These are phyloP conservation scores for Leptodontidium sp. DNA, from an alignment of 2,329 filamentous ascomycete species.

Conservation along the genomic window DNA sequence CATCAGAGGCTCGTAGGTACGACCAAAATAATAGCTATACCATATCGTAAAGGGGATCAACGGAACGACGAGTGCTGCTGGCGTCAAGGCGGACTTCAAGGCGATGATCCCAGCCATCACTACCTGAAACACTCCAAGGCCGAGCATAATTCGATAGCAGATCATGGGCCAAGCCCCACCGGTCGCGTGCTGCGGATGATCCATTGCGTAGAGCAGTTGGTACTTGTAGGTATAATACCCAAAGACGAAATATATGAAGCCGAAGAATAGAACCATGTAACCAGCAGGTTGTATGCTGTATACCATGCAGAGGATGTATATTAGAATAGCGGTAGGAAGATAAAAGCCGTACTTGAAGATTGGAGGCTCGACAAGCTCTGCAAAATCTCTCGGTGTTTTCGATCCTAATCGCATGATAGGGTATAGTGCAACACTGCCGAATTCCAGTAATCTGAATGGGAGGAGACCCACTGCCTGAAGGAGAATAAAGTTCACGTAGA, in stretches of 20 bases:
- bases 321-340: conserved; percentile 87
- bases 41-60: conserved; percentile 83
- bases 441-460: conserved; percentile 89
- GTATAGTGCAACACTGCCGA: conserved; percentile 85
- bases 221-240: conserved; percentile 96
- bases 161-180: conserved; percentile 97
- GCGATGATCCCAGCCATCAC: conserved; percentile 90
- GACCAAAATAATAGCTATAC: conserved; percentile 85
- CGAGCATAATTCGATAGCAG: conserved; percentile 87
- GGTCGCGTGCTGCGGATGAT: conserved; percentile 92
- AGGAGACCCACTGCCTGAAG: conserved; percentile 93
- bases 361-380: conserved; percentile 81
- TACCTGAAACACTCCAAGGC: conserved; percentile 86
- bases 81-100: conserved; percentile 74
- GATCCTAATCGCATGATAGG: conserved; percentile 81
- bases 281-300: conserved; percentile 88
- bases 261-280: conserved; percentile 82
- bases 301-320: conserved; percentile 94
- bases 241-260: conserved; percentile 82
- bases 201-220: conserved; percentile 97
- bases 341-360: conserved; percentile 97
- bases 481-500: conserved; percentile 94
- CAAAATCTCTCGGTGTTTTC: conserved; percentile 88
- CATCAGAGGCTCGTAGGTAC: conserved; percentile 87
- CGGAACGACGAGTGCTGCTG: conserved; percentile 77